Evolutionary conservation across 768 basidiomycete species (phyloP).

Genomic region (Pleurotus tuber-regium): DNA sequence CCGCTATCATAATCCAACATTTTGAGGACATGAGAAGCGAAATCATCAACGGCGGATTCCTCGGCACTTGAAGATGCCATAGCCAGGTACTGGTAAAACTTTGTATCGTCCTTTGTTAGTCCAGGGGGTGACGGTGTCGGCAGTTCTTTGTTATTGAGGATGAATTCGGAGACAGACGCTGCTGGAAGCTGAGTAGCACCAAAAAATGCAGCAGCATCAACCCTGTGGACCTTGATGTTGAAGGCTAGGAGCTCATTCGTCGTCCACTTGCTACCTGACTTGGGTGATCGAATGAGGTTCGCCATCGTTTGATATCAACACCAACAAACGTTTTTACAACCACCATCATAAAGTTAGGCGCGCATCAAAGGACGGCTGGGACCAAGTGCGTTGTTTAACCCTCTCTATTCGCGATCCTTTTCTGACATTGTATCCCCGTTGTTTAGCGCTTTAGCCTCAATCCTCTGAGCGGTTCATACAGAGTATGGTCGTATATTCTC

Average conservation of each 20-base stretch:
- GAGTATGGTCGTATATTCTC: too few species aligned
- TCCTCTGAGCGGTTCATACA: too few species aligned
- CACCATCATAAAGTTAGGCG: too few species aligned
- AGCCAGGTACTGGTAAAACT: background rate
- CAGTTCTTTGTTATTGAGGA: background rate
- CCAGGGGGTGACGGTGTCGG: background rate
- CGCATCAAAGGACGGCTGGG: too few species aligned
- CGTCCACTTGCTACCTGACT: conserved; percentile 2
- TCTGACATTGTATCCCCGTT: too few species aligned
- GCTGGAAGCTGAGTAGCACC: background rate
- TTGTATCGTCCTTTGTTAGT: background rate
- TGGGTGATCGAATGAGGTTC: background rate
- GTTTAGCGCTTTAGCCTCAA: too few species aligned
- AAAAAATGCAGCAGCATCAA: conserved; percentile 1
- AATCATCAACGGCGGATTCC: conserved; percentile 13
- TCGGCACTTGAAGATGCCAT: conserved; percentile 6
- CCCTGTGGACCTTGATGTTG: conserved; percentile 1
- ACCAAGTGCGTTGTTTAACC: too few species aligned
- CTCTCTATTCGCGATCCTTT: too few species aligned
- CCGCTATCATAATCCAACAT: conserved; percentile 15
- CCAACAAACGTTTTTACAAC: too few species aligned
- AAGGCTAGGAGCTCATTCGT: conserved; percentile 3
- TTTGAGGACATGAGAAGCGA: conserved; percentile 12
- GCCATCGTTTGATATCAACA: background rate
- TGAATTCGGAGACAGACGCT: background rate